Conservation (phyloP, 2,329 filamentous ascomycete genomes). For the Xylariaceae sp. region DNA sequence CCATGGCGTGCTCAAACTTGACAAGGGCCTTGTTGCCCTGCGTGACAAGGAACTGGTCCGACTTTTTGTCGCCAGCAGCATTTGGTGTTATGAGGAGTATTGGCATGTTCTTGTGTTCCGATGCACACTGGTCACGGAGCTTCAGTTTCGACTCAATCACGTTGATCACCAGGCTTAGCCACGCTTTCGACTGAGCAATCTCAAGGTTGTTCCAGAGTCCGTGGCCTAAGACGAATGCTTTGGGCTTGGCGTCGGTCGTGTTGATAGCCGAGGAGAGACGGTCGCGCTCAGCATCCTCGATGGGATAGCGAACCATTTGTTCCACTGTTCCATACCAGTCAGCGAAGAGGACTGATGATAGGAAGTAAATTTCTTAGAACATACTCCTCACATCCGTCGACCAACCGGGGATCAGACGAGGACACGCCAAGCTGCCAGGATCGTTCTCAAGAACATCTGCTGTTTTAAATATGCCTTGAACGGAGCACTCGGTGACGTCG, state of each 20-base stretch:
- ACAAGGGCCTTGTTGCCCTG: conserved; percentile 48
- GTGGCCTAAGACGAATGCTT: conserved; percentile 45
- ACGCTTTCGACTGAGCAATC: conserved; percentile 38
- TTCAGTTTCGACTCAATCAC: conserved; percentile 27
- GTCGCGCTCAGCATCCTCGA: conserved; percentile 38
- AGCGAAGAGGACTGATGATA: not conserved
- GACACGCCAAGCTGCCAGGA: conserved; percentile 40
- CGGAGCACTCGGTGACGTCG: conserved; percentile 46
- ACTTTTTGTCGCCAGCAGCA: conserved; percentile 44
- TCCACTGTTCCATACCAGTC: conserved; percentile 33
- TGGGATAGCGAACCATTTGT: conserved; percentile 42
- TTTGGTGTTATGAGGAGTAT: conserved; percentile 43
- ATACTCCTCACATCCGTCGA: conserved; percentile 28
- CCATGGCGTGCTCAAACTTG: conserved; percentile 42
- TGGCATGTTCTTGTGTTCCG: conserved; percentile 17
- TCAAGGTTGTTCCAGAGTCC: conserved; percentile 48
- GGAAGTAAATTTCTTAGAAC: not conserved
- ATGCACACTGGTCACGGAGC: conserved; percentile 17
- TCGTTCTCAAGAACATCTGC: conserved; percentile 42
- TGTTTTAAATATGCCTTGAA: conserved; percentile 48
- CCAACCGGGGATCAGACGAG: conserved; percentile 31
- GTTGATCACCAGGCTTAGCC: conserved; percentile 38
- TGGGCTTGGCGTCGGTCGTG: conserved; percentile 29
- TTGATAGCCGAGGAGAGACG: conserved; percentile 38
- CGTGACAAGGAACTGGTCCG: conserved; percentile 43